Conservation (phyloP, 2,329 filamentous ascomycete genomes). For the Dothideomycetidae sp. region DNA sequence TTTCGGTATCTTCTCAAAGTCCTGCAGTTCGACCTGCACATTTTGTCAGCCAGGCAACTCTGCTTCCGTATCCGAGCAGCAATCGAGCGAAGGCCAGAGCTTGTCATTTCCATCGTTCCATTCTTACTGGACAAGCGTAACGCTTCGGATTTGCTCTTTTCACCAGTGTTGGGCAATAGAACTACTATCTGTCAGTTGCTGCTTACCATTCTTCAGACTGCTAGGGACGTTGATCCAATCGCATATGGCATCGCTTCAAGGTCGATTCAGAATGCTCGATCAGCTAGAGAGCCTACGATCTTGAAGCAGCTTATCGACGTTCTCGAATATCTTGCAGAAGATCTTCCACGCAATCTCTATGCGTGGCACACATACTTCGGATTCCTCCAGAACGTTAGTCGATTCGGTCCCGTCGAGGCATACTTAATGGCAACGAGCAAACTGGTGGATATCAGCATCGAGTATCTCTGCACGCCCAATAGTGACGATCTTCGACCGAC, state of each 20-base stretch:
- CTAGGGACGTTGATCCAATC: neutral
- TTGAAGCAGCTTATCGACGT: neutral
- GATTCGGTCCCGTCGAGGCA: slow-evolving; percentile 1
- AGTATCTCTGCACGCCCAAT: neutral
- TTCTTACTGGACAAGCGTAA: slow-evolving; percentile 1
- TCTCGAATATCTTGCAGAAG: neutral
- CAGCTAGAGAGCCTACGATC: too few species aligned
- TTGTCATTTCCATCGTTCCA: neutral
- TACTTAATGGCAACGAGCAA: neutral
- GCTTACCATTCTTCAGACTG: neutral
- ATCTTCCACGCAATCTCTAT: neutral
- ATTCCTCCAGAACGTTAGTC: neutral
- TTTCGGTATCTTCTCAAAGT: slow-evolving; percentile 4
- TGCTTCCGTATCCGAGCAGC: neutral
- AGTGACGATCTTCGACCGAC: neutral
- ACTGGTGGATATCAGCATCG: neutral
- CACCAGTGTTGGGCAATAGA: neutral
- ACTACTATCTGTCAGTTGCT: slow-evolving; percentile 1
- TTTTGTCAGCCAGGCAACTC: neutral
- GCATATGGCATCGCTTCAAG: slow-evolving; percentile 5
- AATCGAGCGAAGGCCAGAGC: neutral
- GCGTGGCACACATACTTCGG: neutral
- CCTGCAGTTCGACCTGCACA: neutral
- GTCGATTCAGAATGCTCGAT: too few species aligned
- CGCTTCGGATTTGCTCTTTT: neutral